A percentile compares a stretch with the other conserved stretches of the same genome.
Conservation (phyloP, 345 rosid species). For the Eucalyptus cloeziana region DNA sequence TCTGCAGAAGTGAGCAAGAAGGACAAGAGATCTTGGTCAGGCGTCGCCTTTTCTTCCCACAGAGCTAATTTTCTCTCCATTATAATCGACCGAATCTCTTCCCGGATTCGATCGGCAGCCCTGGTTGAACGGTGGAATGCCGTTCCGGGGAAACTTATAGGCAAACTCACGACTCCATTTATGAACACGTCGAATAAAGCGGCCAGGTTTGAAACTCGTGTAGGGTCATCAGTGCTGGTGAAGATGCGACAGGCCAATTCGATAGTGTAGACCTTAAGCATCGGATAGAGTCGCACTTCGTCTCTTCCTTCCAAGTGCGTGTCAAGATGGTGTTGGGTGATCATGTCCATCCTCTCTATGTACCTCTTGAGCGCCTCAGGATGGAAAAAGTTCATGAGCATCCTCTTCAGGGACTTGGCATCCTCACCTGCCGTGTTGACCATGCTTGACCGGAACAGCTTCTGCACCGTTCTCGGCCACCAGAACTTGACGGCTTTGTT, state of each 20-base stretch:
- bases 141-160: not conserved
- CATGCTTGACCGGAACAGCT: not conserved
- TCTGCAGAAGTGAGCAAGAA: conserved; percentile 1
- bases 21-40: conserved; percentile 4
- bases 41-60: not conserved
- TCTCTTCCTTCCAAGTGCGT: not conserved
- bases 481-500: not conserved
- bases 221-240: not conserved
- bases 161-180: not conserved
- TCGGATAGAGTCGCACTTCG: not conserved
- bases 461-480: not conserved
- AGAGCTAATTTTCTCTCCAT: not conserved
- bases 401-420: not conserved
- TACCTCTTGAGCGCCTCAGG: not conserved
- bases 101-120: not conserved
- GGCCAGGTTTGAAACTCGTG: not conserved
- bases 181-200: not conserved
- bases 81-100: not conserved
- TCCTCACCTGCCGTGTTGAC: not conserved
- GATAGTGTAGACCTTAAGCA: not conserved
- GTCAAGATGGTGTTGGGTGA: not conserved
- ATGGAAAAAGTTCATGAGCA: not conserved
- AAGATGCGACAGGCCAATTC: conserved; percentile 1
- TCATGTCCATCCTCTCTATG: not conserved
- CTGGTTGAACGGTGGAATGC: not conserved